Percentiles rank a stretch among this genome's conserved stretches.
These are phyloP conservation scores for Sclerotinia glacialis DNA, from an alignment of 2,329 filamentous ascomycete species.

Conservation along the genomic window DNA sequence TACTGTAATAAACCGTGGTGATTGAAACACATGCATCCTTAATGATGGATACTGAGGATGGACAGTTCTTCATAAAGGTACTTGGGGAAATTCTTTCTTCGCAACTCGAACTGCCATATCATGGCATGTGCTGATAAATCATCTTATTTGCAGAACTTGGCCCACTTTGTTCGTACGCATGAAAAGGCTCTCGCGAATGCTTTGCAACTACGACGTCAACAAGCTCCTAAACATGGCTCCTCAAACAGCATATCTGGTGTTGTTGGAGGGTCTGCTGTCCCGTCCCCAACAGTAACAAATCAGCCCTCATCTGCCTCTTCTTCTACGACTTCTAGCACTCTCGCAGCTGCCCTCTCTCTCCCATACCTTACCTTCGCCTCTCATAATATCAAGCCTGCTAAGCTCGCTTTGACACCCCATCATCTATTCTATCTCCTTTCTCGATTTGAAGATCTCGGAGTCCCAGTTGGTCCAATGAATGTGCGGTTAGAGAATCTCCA, in stretches of 20 bases:
- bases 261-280: slow-evolving; percentile 44
- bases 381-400: slow-evolving; percentile 80
- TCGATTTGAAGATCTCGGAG: slow-evolving; percentile 87
- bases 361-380: slow-evolving; percentile 83
- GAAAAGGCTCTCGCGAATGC: slow-evolving; percentile 97
- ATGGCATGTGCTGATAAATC: slow-evolving; percentile 3
- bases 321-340: slow-evolving; percentile 66
- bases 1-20: slow-evolving; percentile 27
- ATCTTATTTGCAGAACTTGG: slow-evolving; percentile 68
- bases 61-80: slow-evolving; percentile 85
- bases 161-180: slow-evolving; percentile 92
- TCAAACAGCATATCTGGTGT: slow-evolving; percentile 63
- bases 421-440: slow-evolving; percentile 96
- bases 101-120: slow-evolving; percentile 19
- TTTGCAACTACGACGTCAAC: slow-evolving; percentile 77
- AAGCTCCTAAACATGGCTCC: slow-evolving; percentile 64
- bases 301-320: slow-evolving; percentile 58
- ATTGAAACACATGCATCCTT: slow-evolving; percentile 47
- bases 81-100: slow-evolving; percentile 27
- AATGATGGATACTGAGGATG: slow-evolving; percentile 72
- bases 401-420: slow-evolving; percentile 88
- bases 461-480: slow-evolving; percentile 93
- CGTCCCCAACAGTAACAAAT: slow-evolving; percentile 51
- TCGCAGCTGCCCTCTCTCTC: slow-evolving; percentile 83
- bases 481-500: slow-evolving; percentile 92